A percentile compares a stretch with the other conserved stretches of the same genome.
Conservation (phyloP, 441 rosid species). For the Gossypium schwendimanii region DNA sequence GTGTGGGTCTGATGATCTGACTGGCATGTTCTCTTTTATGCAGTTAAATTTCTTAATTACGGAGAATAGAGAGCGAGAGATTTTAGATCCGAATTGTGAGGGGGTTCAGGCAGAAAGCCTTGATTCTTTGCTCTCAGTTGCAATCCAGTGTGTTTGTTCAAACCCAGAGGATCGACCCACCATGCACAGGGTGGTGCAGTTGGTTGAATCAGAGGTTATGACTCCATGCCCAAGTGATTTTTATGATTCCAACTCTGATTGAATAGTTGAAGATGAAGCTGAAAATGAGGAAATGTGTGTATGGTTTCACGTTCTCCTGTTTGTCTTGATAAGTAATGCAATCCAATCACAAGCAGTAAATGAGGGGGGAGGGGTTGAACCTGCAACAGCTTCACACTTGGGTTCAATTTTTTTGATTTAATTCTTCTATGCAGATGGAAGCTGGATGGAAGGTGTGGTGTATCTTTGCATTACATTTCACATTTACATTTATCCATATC, state of each 20-base stretch:
- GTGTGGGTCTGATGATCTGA: background rate
- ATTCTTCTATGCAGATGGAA: slow-evolving; percentile 38
- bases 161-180: slow-evolving; percentile 88
- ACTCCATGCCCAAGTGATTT: slow-evolving; percentile 98
- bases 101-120: slow-evolving; percentile 75
- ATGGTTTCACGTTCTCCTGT: slow-evolving; percentile 17
- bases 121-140: slow-evolving; percentile 78
- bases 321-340: slow-evolving; percentile 4
- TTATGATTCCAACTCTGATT: slow-evolving; percentile 74
- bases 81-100: slow-evolving; percentile 71
- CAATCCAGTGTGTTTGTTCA: slow-evolving; percentile 74
- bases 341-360: slow-evolving; percentile 11
- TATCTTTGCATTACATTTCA: background rate
- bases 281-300: slow-evolving; percentile 12
- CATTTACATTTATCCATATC: background rate
- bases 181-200: slow-evolving; percentile 93
- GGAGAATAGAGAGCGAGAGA: slow-evolving; percentile 66
- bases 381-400: slow-evolving; percentile 26
- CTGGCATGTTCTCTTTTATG: slow-evolving; percentile 17
- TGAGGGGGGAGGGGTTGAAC: slow-evolving; percentile 13
- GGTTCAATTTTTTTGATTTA: slow-evolving; percentile 18
- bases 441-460: slow-evolving; percentile 12
- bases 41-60: slow-evolving; percentile 77
- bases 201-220: slow-evolving; percentile 93
- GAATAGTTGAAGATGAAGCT: slow-evolving; percentile 16